Evolutionary conservation across 345 rosid genomes (phyloP).

Genomic region (Cardamine resedifolia): DNA sequence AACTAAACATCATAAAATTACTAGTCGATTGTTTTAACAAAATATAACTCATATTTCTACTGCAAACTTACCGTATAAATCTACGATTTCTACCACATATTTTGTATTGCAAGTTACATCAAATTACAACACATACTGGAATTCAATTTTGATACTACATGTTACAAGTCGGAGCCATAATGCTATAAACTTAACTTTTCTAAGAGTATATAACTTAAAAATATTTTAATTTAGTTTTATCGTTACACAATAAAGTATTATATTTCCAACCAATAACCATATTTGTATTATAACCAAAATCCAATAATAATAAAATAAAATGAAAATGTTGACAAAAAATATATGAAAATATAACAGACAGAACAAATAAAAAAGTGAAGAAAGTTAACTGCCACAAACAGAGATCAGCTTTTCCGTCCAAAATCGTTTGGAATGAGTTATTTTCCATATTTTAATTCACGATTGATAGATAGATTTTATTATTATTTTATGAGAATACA

Average conservation of each 20-base stretch:
- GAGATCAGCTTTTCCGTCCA: constrained; percentile 22
- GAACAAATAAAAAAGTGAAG: not conserved
- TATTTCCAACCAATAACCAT: not conserved
- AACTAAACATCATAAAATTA: too few species aligned
- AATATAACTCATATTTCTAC: too few species aligned
- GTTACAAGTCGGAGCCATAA: too few species aligned
- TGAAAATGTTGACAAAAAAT: not conserved
- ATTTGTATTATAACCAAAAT: not conserved
- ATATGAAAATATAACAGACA: not conserved
- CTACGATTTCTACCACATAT: too few species aligned
- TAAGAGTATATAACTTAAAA: not conserved
- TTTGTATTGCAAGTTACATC: too few species aligned
- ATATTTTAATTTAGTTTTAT: not conserved
- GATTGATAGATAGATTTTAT: not conserved
- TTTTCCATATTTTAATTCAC: not conserved
- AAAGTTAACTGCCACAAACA: not conserved
- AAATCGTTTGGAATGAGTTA: not conserved
- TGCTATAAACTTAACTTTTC: not conserved
- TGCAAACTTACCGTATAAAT: too few species aligned
- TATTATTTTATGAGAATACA: not conserved
- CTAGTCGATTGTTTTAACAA: too few species aligned
- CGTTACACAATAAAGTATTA: not conserved
- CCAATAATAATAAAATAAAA: not conserved
- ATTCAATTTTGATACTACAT: too few species aligned
- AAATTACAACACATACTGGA: too few species aligned